Evolutionary conservation across 192 early-diverging fungal species (phyloP).

Genomic region (Gonapodya prolifera): DNA sequence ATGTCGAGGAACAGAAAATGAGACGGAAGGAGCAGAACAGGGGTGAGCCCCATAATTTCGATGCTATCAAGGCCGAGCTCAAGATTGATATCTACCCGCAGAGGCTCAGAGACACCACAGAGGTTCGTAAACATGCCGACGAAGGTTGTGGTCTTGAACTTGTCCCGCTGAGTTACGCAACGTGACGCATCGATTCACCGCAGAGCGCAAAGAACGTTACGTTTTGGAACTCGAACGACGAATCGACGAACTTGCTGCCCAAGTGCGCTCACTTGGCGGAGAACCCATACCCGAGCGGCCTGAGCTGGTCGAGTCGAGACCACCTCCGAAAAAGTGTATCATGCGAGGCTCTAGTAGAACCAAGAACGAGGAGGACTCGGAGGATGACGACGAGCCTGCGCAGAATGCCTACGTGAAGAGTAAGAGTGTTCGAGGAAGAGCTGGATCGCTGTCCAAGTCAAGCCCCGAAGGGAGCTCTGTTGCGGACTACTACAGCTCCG

Average conservation of each 20-base stretch:
- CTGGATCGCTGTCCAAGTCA: too few species aligned
- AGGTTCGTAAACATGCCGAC: not conserved
- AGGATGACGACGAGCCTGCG: too few species aligned
- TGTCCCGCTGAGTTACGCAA: too few species aligned
- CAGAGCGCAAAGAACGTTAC: not conserved
- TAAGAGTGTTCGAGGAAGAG: too few species aligned
- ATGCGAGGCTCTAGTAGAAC: too few species aligned
- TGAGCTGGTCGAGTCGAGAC: not conserved
- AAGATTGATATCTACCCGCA: not conserved
- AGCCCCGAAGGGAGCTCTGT: too few species aligned
- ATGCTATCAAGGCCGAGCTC: not conserved
- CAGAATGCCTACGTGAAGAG: too few species aligned
- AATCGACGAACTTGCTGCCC: not conserved
- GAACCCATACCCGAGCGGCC: not conserved
- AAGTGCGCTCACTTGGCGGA: not conserved
- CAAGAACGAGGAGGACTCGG: too few species aligned
- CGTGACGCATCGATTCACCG: not conserved
- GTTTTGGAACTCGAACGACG: not conserved
- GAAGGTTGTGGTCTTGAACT: too few species aligned
- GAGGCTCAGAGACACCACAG: not conserved
- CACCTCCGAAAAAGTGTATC: too few species aligned
- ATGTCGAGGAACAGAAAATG: not conserved
- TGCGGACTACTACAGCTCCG: too few species aligned
- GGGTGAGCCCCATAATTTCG: not conserved
- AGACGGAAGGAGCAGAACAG: not conserved